These are phyloP conservation scores for Populus alba DNA, from an alignment of 345 rosid species.

Conservation along the genomic window DNA sequence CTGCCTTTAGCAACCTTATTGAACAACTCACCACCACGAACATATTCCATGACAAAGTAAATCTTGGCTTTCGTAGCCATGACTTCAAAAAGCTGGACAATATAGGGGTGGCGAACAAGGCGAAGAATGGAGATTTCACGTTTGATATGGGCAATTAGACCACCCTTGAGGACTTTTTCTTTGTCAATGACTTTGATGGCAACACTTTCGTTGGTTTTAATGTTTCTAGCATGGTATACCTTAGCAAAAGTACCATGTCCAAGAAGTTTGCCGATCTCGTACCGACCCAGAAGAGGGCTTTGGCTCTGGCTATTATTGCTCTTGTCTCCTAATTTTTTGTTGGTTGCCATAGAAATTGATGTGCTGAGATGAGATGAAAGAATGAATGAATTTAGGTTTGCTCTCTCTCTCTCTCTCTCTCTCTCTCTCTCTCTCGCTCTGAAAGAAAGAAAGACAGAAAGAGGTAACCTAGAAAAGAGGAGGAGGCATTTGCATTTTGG, in stretches of 20 bases:
- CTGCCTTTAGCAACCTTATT: slow-evolving; percentile 28
- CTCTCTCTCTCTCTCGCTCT: background rate
- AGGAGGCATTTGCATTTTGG: background rate
- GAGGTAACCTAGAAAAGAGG: background rate
- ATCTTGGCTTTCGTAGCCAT: slow-evolving; percentile 33
- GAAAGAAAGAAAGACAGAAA: background rate
- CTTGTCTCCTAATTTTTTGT: background rate
- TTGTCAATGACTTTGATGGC: slow-evolving; percentile 30
- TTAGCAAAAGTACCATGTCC: slow-evolving; percentile 30
- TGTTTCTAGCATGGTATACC: slow-evolving; percentile 22
- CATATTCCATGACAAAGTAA: slow-evolving; percentile 29
- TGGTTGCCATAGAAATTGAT: slow-evolving; percentile 6
- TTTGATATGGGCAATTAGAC: slow-evolving; percentile 25
- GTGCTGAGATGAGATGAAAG: background rate
- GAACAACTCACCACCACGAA: slow-evolving; percentile 26
- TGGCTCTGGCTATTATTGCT: background rate
- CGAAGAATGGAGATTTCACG: slow-evolving; percentile 29
- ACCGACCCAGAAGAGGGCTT: slow-evolving; percentile 20
- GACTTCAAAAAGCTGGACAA: slow-evolving; percentile 28
- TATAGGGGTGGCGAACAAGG: slow-evolving; percentile 26
- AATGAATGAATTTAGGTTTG: background rate
- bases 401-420: background rate
- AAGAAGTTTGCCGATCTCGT: slow-evolving; percentile 27
- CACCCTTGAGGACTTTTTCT: slow-evolving; percentile 24
- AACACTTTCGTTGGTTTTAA: slow-evolving; percentile 19